phyloP scores from a whole-genome alignment of 106 monocot genomes.

The Allium sativum region DNA sequence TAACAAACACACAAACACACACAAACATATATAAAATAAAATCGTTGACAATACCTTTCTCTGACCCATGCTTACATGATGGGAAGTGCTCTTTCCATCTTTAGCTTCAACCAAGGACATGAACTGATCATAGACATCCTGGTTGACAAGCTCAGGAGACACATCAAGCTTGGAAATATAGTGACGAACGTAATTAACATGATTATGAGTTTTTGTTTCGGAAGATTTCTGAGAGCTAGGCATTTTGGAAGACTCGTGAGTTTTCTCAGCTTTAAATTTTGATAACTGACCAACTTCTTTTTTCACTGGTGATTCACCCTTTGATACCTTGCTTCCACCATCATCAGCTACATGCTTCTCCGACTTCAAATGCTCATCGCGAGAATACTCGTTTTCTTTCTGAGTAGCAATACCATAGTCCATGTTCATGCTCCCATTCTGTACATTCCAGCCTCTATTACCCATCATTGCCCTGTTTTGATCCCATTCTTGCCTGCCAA shows the following conservation, averaged over 20 bases:
- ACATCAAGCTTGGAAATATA: slow-evolving; percentile 58
- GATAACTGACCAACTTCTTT: slow-evolving; percentile 1
- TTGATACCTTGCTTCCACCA: slow-evolving; percentile 16
- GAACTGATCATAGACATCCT: slow-evolving; percentile 46
- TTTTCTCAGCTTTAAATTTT: slow-evolving; percentile 9
- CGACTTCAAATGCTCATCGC: slow-evolving; percentile 12
- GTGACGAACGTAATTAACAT: slow-evolving; percentile 2
- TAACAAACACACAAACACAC: not conserved
- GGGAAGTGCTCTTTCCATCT: not conserved
- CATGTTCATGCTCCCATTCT: slow-evolving; percentile 18
- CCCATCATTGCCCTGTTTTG: slow-evolving; percentile 33
- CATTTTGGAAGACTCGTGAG: slow-evolving; percentile 9
- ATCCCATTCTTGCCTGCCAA: slow-evolving; percentile 62
- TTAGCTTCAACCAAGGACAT: slow-evolving; percentile 18
- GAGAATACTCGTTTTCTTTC: slow-evolving; percentile 14
- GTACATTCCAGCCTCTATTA: slow-evolving; percentile 39
- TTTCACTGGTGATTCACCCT: slow-evolving; percentile 12
- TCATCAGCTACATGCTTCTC: slow-evolving; percentile 18
- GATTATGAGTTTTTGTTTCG: slow-evolving; percentile 12
- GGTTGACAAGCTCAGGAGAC: slow-evolving; percentile 33
- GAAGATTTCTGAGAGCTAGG: slow-evolving; percentile 3
- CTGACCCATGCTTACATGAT: slow-evolving; percentile 1
- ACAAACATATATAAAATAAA: too few species aligned
- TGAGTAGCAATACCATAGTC: slow-evolving; percentile 18
- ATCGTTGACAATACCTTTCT: slow-evolving; percentile 15